Conservation (phyloP, 1,284 basidiomycete species). For the Cryptococcus hybrid region DNA sequence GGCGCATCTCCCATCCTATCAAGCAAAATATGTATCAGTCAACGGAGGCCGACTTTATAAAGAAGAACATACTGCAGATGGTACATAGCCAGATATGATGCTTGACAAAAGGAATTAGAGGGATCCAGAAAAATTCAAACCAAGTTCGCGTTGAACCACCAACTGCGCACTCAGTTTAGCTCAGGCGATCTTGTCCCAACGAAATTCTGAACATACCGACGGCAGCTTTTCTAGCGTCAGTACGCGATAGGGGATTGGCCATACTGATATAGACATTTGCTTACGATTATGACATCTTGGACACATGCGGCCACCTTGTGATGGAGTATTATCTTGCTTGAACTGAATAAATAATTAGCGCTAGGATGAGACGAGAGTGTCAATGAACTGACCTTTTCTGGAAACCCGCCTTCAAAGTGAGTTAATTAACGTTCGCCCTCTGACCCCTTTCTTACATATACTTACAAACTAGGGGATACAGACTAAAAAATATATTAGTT, state of each 20-base stretch:
- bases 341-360: constrained; percentile 22
- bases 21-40: background rate
- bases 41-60: background rate
- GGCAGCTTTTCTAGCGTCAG: constrained; percentile 4
- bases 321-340: constrained; percentile 31
- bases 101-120: constrained; percentile 42
- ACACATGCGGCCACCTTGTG: constrained; percentile 28
- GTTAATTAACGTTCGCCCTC: background rate
- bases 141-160: constrained; percentile 34
- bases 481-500: constrained; percentile 15
- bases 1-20: constrained; percentile 36
- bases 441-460: background rate
- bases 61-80: constrained; percentile 38
- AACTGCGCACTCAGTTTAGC: constrained; percentile 5
- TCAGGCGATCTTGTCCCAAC: background rate
- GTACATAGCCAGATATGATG: constrained; percentile 41
- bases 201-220: constrained; percentile 7
- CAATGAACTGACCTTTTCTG: constrained; percentile 33
- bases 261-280: background rate
- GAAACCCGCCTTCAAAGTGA: constrained; percentile 31
- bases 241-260: background rate
- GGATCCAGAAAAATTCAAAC: constrained; percentile 48
- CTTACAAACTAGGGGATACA: constrained; percentile 45
- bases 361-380: background rate
- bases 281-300: constrained; percentile 44